Conservation (phyloP, 768 basidiomycete genomes). For the Hypholoma fasciculare region DNA sequence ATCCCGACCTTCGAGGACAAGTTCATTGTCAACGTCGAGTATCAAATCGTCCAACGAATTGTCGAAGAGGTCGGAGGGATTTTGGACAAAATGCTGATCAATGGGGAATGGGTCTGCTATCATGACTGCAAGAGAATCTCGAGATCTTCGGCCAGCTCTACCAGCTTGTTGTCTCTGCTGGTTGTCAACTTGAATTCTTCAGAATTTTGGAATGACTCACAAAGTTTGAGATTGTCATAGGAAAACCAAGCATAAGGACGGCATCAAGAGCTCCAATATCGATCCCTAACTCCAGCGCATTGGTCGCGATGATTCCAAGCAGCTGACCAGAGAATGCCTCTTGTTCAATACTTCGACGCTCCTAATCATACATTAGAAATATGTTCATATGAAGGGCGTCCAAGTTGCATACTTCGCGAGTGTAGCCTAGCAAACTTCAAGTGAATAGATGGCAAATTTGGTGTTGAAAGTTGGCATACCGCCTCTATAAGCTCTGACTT, state of each 20-base stretch:
- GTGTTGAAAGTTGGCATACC: constrained; percentile 37
- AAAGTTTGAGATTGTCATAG: constrained; percentile 76
- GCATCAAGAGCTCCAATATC: constrained; percentile 89
- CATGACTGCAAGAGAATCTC: constrained; percentile 76
- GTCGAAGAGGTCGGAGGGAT: constrained; percentile 73
- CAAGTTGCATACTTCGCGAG: constrained; percentile 50
- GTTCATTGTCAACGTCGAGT: constrained; percentile 70
- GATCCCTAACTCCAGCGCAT: constrained; percentile 89
- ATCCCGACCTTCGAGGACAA: constrained; percentile 62
- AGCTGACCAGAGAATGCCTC: constrained; percentile 86
- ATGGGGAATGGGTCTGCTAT: constrained; percentile 69
- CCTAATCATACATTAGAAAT: constrained; percentile 29
- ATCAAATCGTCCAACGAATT: constrained; percentile 60
- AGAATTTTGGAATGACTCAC: constrained; percentile 38
- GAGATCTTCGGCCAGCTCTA: constrained; percentile 78
- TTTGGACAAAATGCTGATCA: constrained; percentile 71
- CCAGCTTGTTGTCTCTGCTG: constrained; percentile 85
- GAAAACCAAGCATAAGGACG: constrained; percentile 89
- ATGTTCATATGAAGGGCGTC: neutral
- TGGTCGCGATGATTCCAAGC: constrained; percentile 87
- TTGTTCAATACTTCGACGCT: constrained; percentile 79
- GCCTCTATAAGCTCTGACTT: constrained; percentile 83
- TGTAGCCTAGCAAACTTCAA: constrained; percentile 54
- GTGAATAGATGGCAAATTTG: too few relatives aligned
- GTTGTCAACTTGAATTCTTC: neutral